phyloP scores from a whole-genome alignment of 2,329 filamentous ascomycete species.

The Sphaerulina vaccinii region DNA sequence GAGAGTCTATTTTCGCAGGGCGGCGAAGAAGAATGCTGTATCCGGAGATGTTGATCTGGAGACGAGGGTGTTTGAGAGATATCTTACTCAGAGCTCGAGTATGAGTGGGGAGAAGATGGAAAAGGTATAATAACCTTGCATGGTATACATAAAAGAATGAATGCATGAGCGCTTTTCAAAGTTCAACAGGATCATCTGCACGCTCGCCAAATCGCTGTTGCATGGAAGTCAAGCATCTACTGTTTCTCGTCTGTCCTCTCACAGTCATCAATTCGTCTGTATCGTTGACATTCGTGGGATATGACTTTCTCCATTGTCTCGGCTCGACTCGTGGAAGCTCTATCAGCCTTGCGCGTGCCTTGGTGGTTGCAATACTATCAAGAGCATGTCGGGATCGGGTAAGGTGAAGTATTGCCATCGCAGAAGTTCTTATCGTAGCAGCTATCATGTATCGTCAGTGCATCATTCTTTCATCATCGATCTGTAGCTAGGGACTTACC shows the following conservation, averaged over 20 bases:
- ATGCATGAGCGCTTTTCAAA: neutral
- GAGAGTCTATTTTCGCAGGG: conserved; percentile 40
- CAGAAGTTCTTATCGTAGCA: conserved; percentile 28
- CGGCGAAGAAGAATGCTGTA: conserved; percentile 16
- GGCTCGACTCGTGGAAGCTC: no score
- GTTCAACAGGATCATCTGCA: neutral
- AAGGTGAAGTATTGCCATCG: conserved; percentile 21
- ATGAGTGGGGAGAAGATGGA: conserved; percentile 21
- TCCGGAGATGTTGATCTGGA: conserved; percentile 23
- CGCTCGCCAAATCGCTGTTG: no score
- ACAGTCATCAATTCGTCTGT: no score
- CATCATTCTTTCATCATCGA: neutral
- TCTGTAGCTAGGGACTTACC: conserved; percentile 15
- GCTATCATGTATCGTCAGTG: conserved; percentile 1
- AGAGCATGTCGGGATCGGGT: conserved; percentile 17
- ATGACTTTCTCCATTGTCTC: no score
- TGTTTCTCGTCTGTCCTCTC: no score
- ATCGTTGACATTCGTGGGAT: no score
- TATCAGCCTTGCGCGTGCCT: no score
- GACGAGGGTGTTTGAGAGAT: conserved; percentile 28
- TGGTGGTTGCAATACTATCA: no score
- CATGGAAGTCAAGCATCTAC: no score
- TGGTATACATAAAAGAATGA: neutral
- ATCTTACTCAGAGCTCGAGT: conserved; percentile 26
- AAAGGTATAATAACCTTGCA: neutral